Base-by-base conservation (phyloP, 768 basidiomycete genomes). In the Lentinula raphanica region DNA sequence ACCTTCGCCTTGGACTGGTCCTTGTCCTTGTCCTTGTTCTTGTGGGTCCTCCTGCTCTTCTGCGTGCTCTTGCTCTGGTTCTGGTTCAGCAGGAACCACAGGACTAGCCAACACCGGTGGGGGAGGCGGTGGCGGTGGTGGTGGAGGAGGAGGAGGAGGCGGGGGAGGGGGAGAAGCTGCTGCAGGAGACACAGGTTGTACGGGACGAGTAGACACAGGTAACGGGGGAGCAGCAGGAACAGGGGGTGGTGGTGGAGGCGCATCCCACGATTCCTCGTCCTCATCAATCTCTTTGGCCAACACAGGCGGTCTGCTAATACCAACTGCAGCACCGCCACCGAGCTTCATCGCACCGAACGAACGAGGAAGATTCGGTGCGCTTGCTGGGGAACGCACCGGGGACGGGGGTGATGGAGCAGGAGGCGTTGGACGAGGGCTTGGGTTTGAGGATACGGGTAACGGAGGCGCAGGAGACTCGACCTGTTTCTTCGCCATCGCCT, bases 401-500 rank as follows among this genome's bases (percentile, higher is more conserved):
- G 49, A 11, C 5, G n/a, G 21, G 27, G 35, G 2, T 31, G 29
- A 11, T n/a, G 49, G 8, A 36, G 48, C 15, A 35, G 35, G 32
- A 53, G 35, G 21, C 8, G 38, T 21, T 25, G 51, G 35, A 13
- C n/a, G 35, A 27, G 19, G 13, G 36, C 11, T 76, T 69, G 64
- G 66, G 25, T 69, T 65, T 28, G 67, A 72, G 7, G 25, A 42
- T n/a, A 23, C 23, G 4, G 39, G 36, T 13, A 39, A 15, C 1
- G 39, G 36, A 25, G 54, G 54, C 11, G 54, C 21, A 21, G 21
- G 39, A 40, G 35, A 23, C 21, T 87, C 90, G 15, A 80, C 76
- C 64, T 92, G 90, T 67, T 88, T 87, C 77, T 94, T 95, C 1
- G 93, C 88, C n/a, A 87, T 74, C 0, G 91, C 94, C 67, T 98